phyloP scores from a whole-genome alignment of 768 basidiomycete genomes.

The Erythrobasidium yunnanense region DNA sequence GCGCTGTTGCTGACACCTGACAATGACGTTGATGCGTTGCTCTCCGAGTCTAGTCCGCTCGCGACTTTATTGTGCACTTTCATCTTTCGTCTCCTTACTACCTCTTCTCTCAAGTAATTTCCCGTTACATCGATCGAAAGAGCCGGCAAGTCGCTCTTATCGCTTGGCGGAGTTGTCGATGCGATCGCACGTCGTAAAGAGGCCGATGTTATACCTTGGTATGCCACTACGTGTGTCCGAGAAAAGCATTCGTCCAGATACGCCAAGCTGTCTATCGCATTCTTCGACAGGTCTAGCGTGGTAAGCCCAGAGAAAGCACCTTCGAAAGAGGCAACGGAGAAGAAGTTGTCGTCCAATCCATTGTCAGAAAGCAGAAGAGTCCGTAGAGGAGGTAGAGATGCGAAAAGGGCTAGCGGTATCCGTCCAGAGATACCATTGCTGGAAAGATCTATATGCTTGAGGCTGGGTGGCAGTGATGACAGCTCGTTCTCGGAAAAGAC shows the following conservation, averaged over 20 bases:
- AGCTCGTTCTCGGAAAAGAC: background rate
- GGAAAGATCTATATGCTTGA: conserved; percentile 5
- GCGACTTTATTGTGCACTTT: too few species aligned
- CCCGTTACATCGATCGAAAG: background rate
- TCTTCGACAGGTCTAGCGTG: conserved; percentile 10
- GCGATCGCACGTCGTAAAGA: background rate
- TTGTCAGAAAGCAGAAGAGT: conserved; percentile 2
- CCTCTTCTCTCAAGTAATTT: conserved; percentile 6
- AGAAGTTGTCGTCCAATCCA: conserved; percentile 19
- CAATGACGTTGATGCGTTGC: too few species aligned
- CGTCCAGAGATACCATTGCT: background rate
- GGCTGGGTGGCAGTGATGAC: background rate
- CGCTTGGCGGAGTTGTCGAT: background rate
- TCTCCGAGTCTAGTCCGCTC: too few species aligned
- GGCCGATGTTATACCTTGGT: background rate
- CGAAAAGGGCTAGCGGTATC: conserved; percentile 4
- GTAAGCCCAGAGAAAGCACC: background rate
- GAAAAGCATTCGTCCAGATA: background rate
- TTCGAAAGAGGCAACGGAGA: background rate
- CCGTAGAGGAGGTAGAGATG: background rate
- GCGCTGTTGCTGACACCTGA: too few species aligned
- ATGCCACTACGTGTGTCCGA: background rate
- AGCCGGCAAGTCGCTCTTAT: background rate
- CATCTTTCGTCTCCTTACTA: background rate
- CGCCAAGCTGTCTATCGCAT: conserved; percentile 23